These are phyloP conservation scores for Calonectria henricotiae DNA, from an alignment of 2,329 filamentous ascomycete genomes.

Conservation along the genomic window DNA sequence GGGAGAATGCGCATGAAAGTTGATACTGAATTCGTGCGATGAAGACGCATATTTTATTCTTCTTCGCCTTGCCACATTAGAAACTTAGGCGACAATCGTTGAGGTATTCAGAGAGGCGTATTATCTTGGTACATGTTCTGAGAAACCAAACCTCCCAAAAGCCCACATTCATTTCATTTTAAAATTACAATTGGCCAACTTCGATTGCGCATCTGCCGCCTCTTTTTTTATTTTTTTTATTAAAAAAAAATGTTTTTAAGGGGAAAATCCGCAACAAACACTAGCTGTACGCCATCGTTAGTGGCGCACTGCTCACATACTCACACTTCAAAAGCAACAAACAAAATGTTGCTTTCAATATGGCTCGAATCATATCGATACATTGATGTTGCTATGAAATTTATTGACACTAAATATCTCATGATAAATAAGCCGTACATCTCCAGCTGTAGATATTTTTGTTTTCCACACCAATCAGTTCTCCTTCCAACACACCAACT, in stretches of 20 bases:
- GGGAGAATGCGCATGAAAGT: too few species aligned
- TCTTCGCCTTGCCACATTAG: too few species aligned
- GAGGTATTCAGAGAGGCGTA: background rate
- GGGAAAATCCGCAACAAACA: background rate
- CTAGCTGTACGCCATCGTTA: background rate
- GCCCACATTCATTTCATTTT: background rate
- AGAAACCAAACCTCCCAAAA: too few species aligned
- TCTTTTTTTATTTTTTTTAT: background rate
- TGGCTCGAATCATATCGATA: background rate
- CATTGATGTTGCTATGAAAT: background rate
- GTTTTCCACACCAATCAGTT: background rate
- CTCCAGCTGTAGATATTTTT: background rate
- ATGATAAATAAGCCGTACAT: background rate
- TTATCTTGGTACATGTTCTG: background rate
- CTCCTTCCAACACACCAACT: background rate
- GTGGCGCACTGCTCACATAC: background rate
- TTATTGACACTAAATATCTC: too few species aligned
- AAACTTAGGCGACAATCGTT: too few species aligned
- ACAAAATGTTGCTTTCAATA: background rate
- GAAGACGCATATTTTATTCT: too few species aligned
- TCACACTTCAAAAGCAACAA: constrained; percentile 14
- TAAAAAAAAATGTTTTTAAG: background rate
- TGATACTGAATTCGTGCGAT: too few species aligned
- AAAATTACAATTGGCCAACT: background rate
- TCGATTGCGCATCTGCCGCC: background rate